phyloP scores from a whole-genome alignment of 2,329 filamentous ascomycete genomes.

The Curvularia lunata region DNA sequence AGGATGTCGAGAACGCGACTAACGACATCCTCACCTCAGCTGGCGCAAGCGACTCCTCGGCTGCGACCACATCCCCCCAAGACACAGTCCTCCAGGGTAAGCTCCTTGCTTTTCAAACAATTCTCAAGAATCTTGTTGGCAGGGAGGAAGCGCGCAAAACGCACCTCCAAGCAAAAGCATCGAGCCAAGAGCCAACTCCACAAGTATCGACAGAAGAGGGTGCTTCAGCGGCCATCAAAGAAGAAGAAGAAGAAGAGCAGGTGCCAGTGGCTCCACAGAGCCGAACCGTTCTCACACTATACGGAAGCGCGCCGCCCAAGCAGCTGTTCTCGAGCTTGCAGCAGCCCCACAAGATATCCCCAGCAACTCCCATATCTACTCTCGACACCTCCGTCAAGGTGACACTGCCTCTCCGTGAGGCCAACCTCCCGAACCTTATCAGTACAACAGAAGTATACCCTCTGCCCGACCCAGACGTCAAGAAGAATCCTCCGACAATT shows the following conservation, averaged over 20 bases:
- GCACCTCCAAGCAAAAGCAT: constrained; percentile 14
- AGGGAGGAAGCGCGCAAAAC: constrained; percentile 38
- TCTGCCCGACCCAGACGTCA: constrained; percentile 49
- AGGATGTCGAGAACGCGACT: constrained; percentile 52
- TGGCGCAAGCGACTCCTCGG: constrained; percentile 29
- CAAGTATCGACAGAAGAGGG: constrained; percentile 19
- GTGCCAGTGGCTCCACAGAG: constrained; percentile 45
- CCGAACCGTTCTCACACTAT: constrained; percentile 74
- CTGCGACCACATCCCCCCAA: constrained; percentile 42
- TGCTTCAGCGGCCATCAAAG: constrained; percentile 25
- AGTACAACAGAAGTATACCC: constrained; percentile 71
- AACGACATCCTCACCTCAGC: constrained; percentile 48
- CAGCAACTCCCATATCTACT: constrained; percentile 42
- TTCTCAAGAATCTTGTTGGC: constrained; percentile 36
- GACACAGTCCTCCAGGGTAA: constrained; percentile 42
- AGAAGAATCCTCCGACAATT: constrained; percentile 67
- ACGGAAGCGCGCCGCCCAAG: constrained; percentile 73
- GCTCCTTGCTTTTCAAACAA: constrained; percentile 45
- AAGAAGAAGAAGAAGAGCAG: constrained; percentile 34
- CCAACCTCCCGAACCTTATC: constrained; percentile 75
- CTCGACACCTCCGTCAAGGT: constrained; percentile 53
- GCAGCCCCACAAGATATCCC: constrained; percentile 52
- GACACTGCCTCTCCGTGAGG: constrained; percentile 64
- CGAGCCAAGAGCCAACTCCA: constrained; percentile 15
- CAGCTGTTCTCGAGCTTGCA: constrained; percentile 89